These are phyloP conservation scores for Macrotyloma uniflorum DNA, from an alignment of 306 rosid genomes.

Conservation along the genomic window DNA sequence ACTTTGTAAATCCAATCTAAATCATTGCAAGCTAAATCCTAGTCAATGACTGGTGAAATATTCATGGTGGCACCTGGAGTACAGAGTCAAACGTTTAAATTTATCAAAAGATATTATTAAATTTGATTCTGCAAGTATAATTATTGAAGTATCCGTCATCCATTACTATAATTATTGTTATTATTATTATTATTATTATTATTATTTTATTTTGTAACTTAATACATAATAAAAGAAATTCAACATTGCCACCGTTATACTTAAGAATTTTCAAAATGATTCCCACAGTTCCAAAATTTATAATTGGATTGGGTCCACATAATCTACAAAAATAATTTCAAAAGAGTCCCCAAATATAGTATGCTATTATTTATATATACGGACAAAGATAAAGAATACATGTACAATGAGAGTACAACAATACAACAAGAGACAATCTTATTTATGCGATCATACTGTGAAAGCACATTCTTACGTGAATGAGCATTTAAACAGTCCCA, in stretches of 20 bases:
- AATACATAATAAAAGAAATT: slow-evolving; percentile 1
- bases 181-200: background rate
- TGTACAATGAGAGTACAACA: background rate
- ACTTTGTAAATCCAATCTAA: background rate
- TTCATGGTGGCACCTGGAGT: background rate
- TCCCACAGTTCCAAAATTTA: background rate
- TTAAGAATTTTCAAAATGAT: background rate
- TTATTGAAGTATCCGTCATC: background rate
- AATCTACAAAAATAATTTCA: background rate
- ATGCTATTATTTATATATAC: background rate
- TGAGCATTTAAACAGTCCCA: no score
- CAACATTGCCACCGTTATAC: background rate
- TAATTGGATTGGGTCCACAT: background rate
- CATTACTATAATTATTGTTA: background rate
- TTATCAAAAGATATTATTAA: background rate
- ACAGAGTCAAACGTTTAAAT: background rate
- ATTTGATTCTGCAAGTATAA: background rate
- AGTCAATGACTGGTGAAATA: background rate
- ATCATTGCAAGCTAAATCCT: background rate
- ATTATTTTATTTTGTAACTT: background rate
- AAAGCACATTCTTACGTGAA: no score
- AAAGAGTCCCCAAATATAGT: background rate
- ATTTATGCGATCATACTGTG: background rate
- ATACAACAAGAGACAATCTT: background rate
- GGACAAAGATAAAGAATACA: background rate